Evolutionary conservation across 345 rosid genomes (phyloP).

Genomic region (Eucalyptus shirleyi): DNA sequence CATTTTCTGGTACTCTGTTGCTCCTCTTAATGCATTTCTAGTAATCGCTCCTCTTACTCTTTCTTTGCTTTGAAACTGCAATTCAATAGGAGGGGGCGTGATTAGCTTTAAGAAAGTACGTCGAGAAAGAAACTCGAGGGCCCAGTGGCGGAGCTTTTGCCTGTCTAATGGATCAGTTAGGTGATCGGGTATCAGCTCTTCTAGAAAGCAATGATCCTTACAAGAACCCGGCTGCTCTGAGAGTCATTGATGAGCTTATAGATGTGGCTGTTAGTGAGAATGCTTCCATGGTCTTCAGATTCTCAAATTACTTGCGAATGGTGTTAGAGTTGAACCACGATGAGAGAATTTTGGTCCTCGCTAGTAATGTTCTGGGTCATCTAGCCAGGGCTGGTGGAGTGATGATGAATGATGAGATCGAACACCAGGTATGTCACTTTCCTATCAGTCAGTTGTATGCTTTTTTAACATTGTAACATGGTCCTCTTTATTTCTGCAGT

Average conservation of each 20-base stretch:
- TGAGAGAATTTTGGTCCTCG: slow-evolving; percentile 70
- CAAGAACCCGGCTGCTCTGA: slow-evolving; percentile 76
- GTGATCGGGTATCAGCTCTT: slow-evolving; percentile 55
- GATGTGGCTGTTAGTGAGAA: slow-evolving; percentile 90
- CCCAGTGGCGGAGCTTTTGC: slow-evolving; percentile 80
- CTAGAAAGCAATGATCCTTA: slow-evolving; percentile 68
- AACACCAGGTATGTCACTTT: slow-evolving; percentile 55
- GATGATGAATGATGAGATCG: slow-evolving; percentile 97
- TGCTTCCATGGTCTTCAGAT: slow-evolving; percentile 86
- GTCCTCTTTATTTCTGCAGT: slow-evolving; percentile 21
- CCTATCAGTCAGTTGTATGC: background rate
- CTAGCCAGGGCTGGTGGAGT: slow-evolving; percentile 98
- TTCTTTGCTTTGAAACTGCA: background rate
- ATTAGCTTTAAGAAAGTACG: slow-evolving; percentile 66
- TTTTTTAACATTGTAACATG: background rate
- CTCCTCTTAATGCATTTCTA: background rate
- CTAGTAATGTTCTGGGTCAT: slow-evolving; percentile 95
- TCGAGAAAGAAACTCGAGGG: slow-evolving; percentile 83
- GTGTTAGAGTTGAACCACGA: slow-evolving; percentile 80
- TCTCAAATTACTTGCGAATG: slow-evolving; percentile 66
- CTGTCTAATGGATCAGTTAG: slow-evolving; percentile 82
- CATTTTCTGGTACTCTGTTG: background rate
- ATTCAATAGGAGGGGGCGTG: slow-evolving; percentile 56
- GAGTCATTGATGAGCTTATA: slow-evolving; percentile 86
- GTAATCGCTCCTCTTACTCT: background rate